phyloP scores from a whole-genome alignment of 2,329 filamentous ascomycete species.

The Microcyclosporella mali region DNA sequence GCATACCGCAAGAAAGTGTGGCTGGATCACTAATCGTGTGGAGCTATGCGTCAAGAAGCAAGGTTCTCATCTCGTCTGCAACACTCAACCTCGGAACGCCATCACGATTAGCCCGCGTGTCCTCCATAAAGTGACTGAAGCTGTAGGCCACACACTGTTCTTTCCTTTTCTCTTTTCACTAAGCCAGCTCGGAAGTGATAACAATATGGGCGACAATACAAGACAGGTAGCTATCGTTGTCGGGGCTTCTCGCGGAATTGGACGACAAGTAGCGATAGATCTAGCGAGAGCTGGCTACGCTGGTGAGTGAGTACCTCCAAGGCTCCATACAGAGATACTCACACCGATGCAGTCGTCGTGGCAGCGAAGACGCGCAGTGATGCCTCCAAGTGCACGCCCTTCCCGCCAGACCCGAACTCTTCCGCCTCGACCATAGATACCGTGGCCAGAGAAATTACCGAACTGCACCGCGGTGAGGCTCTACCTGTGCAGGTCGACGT shows the following conservation, averaged over 20 bases:
- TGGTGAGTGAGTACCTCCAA: slow-evolving; percentile 44
- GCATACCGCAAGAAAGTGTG: too few relatives aligned
- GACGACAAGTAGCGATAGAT: slow-evolving; percentile 72
- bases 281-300: slow-evolving; percentile 64
- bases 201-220: not conserved
- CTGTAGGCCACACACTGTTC: too few relatives aligned
- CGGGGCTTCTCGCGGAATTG: slow-evolving; percentile 58
- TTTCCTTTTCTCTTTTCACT: too few relatives aligned
- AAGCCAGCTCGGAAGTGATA: too few relatives aligned
- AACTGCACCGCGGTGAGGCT: slow-evolving; percentile 55
- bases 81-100: too few relatives aligned
- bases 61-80: too few relatives aligned
- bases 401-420: slow-evolving; percentile 73
- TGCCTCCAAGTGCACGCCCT: slow-evolving; percentile 49
- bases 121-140: too few relatives aligned
- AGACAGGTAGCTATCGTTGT: slow-evolving; percentile 27
- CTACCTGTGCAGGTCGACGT: slow-evolving; percentile 65
- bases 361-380: slow-evolving; percentile 69
- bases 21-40: too few relatives aligned
- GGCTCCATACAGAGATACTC: not conserved
- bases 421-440: slow-evolving; percentile 70
- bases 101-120: too few relatives aligned
- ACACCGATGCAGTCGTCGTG: slow-evolving; percentile 57
- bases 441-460: slow-evolving; percentile 65
- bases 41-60: too few relatives aligned